Percentiles rank a stretch among this genome's conserved stretches.
Evolutionary conservation across 202 grass and related monocot species (phyloP).

Genomic region (Brachypodium distachyon): DNA sequence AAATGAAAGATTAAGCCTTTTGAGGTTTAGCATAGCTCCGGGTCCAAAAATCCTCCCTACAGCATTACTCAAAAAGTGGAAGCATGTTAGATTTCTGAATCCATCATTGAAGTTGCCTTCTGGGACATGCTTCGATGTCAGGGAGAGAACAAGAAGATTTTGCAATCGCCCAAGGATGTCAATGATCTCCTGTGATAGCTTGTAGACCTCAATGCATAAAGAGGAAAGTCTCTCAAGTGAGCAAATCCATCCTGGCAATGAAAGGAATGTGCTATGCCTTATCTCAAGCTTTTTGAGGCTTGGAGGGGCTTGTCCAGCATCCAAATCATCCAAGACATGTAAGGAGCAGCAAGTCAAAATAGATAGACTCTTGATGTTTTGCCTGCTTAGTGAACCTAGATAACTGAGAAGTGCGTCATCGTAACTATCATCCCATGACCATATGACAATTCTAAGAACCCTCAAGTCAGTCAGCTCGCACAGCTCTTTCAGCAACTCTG

Average conservation of each 20-base stretch:
- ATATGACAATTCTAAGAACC: background rate
- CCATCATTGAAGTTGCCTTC: background rate
- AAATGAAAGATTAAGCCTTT: background rate
- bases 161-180: background rate
- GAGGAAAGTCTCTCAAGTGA: background rate
- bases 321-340: background rate
- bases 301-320: background rate
- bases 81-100: background rate
- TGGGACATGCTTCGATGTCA: background rate
- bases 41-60: background rate
- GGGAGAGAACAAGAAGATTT: background rate
- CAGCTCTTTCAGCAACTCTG: background rate
- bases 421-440: slow-evolving; percentile 1
- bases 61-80: background rate
- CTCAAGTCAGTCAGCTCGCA: background rate
- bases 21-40: background rate
- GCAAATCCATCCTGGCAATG: background rate
- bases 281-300: background rate
- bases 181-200: background rate
- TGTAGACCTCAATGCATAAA: background rate
- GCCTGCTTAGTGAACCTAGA: background rate
- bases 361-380: background rate
- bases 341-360: background rate
- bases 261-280: background rate
- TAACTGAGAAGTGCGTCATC: background rate